phyloP scores from a whole-genome alignment of 495 filamentous ascomycete species.

The Venustampulla echinocandica region DNA sequence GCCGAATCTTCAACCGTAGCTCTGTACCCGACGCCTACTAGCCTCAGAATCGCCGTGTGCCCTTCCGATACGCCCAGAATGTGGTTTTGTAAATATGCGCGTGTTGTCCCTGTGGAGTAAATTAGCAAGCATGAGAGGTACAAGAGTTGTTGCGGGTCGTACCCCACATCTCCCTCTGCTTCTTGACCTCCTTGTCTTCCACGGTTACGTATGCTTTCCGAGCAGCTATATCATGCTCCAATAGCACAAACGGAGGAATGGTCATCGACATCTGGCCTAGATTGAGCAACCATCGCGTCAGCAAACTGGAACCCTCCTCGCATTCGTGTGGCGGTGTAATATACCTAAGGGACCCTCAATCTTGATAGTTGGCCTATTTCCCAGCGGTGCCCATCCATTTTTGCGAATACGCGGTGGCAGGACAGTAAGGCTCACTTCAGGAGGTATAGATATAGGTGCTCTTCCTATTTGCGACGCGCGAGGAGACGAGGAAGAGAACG shows the following conservation, averaged over 20 bases:
- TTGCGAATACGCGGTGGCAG: conserved; percentile 44
- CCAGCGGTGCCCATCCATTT: conserved; percentile 44
- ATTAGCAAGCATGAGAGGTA: neutral
- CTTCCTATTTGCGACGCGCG: conserved; percentile 73
- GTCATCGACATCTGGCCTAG: conserved; percentile 61
- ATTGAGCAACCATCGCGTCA: conserved; percentile 11
- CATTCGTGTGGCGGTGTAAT: conserved; percentile 9
- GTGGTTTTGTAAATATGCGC: conserved; percentile 81
- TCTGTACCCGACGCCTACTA: conserved; percentile 95
- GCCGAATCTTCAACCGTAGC: conserved; percentile 73
- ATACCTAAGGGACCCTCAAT: conserved; percentile 70
- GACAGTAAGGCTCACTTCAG: conserved; percentile 66
- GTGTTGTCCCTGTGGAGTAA: conserved; percentile 61
- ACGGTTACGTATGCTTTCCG: conserved; percentile 59
- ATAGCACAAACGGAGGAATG: conserved; percentile 61
- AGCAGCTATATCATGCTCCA: conserved; percentile 52
- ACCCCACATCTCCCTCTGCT: conserved; percentile 98
- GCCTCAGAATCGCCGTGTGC: conserved; percentile 80
- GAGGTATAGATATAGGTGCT: conserved; percentile 72
- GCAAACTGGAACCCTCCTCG: neutral
- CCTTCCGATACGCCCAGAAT: conserved; percentile 93
- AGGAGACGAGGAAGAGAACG: conserved; percentile 62
- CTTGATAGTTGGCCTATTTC: conserved; percentile 50
- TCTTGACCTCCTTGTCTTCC: conserved; percentile 48
- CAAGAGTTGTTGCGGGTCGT: conserved; percentile 30